Evolutionary conservation across 768 basidiomycete genomes (phyloP), one percentile per base, ranked within the genome.

Genomic region (Termitomyces sp.): DNA sequence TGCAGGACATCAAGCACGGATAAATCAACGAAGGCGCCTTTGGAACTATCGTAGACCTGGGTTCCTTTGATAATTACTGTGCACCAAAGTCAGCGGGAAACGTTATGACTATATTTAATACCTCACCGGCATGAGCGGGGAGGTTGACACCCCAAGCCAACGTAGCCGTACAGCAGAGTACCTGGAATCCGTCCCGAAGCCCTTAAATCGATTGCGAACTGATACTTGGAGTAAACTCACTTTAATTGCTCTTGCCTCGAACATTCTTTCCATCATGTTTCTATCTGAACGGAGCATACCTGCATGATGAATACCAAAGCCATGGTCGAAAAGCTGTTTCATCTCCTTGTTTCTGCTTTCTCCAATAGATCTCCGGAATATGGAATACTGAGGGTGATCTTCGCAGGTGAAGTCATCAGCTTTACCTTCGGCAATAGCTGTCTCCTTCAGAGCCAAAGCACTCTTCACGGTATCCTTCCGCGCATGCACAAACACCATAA

Each of bases 401-500:
- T 85, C 78, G 58, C 89, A 90, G 57, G 82, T 89, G 69, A 96
- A 97, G 43, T 90, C 81, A 33, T 90, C 91, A 14, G 80, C 65
- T 48, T 78, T 80, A 2, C 88, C 91, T 59, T 97, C 92, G 16
- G 77, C 68, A 4, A 81, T 61, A 4, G 92, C 86, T 57, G 87
- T 78, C 60, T 98, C 97, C 57, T 85, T 84, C 26, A 99, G 77
- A 10, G 80, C 83, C 65, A 85, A 75, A 0, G 95, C 95, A 0
- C 91, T 84, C 68, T 96, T 97, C 53, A 98, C 97, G 0, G 97
- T 99, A 68, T 98, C 97, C 74, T 97, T 98, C 32, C 97, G 83
- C 14, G 97, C 93, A 70, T 99, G 97, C 9, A 99, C 97, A 66
- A 99, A 99, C 0, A 99, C 95, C 95, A 99, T 98, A 59, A 97